Base-by-base conservation (phyloP, 768 basidiomycete genomes). In the Cyclocybe aegerita region DNA sequence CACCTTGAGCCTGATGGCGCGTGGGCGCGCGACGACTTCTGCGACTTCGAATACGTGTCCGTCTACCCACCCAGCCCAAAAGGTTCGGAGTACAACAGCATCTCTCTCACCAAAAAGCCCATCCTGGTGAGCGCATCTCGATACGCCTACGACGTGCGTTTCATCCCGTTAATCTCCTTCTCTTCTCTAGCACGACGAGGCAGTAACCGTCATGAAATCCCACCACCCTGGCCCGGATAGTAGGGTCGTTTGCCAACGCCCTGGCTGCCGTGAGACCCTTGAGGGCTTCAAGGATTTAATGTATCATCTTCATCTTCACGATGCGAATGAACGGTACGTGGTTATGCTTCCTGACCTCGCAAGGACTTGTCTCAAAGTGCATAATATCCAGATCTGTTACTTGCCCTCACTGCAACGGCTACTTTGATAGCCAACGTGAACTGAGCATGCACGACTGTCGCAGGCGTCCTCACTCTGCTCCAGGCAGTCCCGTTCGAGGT, bases 301-400 rank as follows among this genome's bases (percentile, higher is more conserved):
- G 56, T 78, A 70, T 57, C 81, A 82, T 57, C 62, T 82, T 15
- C 79, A 83, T 55, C 78, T 82, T 42, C 82, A 82, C 60, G 76
- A 80, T 54, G 73, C 82, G 31, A 67, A 72, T 31, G 76, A 79
- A 46, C 56, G 64, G 74, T 74, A 49, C 37, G 68, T 63, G 35
- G n/a, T 12, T 45, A 39, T 23, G 7, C 37, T 49, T 30, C 33
- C 41, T 41, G 43, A 23, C 45, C 45, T 15, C 34, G 38, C 44
- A 39, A 17, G 49, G 12, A 12, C 43, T 29, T 14, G 38, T 34
- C 46, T 43, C 43, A 36, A 33, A 41, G n/a, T 23, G 46, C 34
- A 47, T 38, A 46, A 40, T 17, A 17, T 14, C 39, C 36, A 66
- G 65, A 16, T 46, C 46, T 8, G 39, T 58, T 33, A 38, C 47